phyloP scores from a whole-genome alignment of 306 rosid genomes.

The Cicer cuneatum region DNA sequence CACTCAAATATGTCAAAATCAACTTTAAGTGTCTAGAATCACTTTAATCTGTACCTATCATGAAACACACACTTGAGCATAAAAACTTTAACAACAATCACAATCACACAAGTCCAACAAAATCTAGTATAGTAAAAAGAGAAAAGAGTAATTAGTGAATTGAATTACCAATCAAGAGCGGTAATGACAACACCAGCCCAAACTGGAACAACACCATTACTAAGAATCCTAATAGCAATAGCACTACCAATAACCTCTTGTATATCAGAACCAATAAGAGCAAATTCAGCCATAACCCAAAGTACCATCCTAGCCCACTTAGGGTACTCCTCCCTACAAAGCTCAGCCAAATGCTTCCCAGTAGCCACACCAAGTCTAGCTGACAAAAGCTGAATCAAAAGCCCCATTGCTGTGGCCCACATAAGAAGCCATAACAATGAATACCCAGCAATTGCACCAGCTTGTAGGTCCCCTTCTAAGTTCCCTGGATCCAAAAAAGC shows the following conservation, averaged over 20 bases:
- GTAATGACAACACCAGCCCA: conserved; percentile 94
- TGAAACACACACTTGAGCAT: not conserved
- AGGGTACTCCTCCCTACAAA: conserved; percentile 93
- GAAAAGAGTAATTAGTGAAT: not conserved
- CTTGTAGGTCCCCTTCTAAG: conserved; percentile 91
- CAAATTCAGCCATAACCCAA: conserved; percentile 97
- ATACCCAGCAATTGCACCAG: conserved; percentile 95
- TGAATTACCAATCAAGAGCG: conserved; percentile 77
- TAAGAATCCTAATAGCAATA: conserved; percentile 84
- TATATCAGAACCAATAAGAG: conserved; percentile 90
- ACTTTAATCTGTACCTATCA: not conserved
- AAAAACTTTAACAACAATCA: not conserved
- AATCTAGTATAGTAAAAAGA: not conserved
- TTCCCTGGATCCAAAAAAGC: conserved; percentile 97
- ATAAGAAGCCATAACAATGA: conserved; percentile 86
- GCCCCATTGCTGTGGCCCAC: conserved; percentile 97
- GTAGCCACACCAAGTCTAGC: conserved; percentile 98
- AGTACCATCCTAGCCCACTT: conserved; percentile 77
- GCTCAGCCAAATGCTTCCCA: conserved; percentile 90
- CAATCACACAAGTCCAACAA: not conserved
- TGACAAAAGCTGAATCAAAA: conserved; percentile 81
- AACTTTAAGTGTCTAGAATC: not conserved
- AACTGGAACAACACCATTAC: conserved; percentile 81
- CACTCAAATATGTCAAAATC: not conserved
- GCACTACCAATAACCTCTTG: conserved; percentile 99